Conservation (phyloP, 139 green algal genomes). For the Coccomyxa sp. region DNA sequence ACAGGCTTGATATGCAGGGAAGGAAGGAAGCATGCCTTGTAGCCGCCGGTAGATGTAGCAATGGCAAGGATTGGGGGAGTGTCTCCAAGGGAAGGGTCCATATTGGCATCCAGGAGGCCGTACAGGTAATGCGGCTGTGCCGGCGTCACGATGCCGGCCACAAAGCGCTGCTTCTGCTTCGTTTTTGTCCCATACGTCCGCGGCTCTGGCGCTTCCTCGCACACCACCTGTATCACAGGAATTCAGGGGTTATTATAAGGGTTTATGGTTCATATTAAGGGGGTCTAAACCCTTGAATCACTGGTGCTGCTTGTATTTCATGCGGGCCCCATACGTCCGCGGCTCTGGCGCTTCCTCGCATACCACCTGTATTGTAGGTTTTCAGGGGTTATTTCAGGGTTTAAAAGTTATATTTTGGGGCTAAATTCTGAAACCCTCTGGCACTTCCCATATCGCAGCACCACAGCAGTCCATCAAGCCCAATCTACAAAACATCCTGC, state of each 20-base stretch:
- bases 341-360: slow-evolving; percentile 44
- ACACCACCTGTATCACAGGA: slow-evolving; percentile 27
- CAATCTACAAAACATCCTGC: no score
- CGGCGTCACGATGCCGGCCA: slow-evolving; percentile 52
- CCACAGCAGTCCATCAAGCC: background rate
- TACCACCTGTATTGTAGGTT: slow-evolving; percentile 19
- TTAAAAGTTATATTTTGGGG: no score
- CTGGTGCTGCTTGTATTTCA: slow-evolving; percentile 54
- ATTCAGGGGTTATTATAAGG: background rate
- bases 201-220: slow-evolving; percentile 41
- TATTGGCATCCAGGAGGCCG: slow-evolving; percentile 24
- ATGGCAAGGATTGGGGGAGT: slow-evolving; percentile 39
- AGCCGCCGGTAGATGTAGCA: slow-evolving; percentile 35
- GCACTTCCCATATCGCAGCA: slow-evolving; percentile 49
- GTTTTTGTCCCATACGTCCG: slow-evolving; percentile 35
- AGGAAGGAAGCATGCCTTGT: slow-evolving; percentile 16
- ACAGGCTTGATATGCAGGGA: background rate
- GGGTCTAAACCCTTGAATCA: no score
- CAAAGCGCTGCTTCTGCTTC: slow-evolving; percentile 56
- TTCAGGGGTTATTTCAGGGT: background rate
- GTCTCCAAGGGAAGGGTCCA: slow-evolving; percentile 17
- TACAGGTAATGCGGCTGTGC: slow-evolving; percentile 55
- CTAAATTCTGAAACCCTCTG: no score
- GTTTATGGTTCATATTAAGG: no score
- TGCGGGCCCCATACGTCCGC: slow-evolving; percentile 35